Evolutionary conservation across 768 basidiomycete genomes (phyloP).

Genomic region (Cystofilobasidium bisporidii): DNA sequence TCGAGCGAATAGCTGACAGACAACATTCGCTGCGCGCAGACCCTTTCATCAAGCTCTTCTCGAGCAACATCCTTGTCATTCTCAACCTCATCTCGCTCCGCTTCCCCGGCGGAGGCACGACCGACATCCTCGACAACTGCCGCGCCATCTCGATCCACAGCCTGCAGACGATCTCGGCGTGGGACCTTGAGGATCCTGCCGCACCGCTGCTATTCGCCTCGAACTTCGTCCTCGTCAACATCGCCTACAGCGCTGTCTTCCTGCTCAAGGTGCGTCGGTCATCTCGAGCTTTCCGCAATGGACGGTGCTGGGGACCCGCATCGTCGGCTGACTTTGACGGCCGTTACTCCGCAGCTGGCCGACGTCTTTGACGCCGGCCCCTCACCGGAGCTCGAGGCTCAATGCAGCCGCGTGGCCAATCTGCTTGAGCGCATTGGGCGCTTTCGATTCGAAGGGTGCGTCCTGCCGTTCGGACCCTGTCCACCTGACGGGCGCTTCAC

Average conservation of each 20-base stretch:
- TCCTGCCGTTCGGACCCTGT: background rate
- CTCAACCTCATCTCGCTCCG: slow-evolving; percentile 1
- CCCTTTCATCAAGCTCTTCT: background rate
- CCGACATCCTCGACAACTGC: background rate
- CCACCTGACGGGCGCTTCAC: too few relatives aligned
- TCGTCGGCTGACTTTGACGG: too few relatives aligned
- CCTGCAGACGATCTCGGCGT: background rate
- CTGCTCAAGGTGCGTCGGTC: slow-evolving; percentile 8
- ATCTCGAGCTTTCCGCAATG: too few relatives aligned
- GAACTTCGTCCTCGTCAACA: background rate
- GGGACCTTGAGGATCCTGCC: background rate
- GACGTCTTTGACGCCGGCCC: background rate
- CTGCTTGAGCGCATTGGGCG: background rate
- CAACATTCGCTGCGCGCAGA: too few relatives aligned
- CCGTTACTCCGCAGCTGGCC: background rate
- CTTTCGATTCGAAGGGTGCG: background rate
- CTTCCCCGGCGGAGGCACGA: background rate
- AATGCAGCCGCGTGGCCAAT: background rate
- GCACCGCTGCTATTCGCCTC: background rate
- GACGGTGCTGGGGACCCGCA: too few relatives aligned
- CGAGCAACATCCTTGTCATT: background rate
- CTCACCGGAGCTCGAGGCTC: background rate
- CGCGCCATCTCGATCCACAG: background rate
- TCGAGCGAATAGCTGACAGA: too few relatives aligned
- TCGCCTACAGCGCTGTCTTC: background rate